These are phyloP conservation scores for Nicotiana paniculata DNA, from an alignment of 257 asterid species.

Conservation along the genomic window DNA sequence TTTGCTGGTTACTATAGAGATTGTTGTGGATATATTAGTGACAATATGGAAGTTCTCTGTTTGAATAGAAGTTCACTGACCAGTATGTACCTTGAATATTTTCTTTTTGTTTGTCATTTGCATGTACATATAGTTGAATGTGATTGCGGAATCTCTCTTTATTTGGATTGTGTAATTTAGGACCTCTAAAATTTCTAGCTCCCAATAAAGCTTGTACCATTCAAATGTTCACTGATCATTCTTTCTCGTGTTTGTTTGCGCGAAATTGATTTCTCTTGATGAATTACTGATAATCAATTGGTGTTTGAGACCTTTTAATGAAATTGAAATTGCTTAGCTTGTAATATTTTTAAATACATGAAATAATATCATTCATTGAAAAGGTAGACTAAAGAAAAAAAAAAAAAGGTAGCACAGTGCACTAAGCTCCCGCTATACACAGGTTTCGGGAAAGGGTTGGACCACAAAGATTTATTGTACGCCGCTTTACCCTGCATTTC, in stretches of 20 bases:
- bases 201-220: background rate
- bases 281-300: background rate
- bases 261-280: background rate
- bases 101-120: background rate
- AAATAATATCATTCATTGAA: too few species aligned
- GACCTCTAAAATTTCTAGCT: background rate
- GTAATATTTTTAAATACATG: too few species aligned
- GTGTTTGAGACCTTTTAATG: background rate
- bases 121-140: conserved; percentile 5
- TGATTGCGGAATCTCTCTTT: background rate
- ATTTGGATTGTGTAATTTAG: background rate
- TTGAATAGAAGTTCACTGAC: conserved; percentile 1
- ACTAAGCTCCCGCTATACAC: too few species aligned
- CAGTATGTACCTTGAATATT: background rate
- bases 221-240: background rate
- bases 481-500: too few species aligned
- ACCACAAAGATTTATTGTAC: too few species aligned
- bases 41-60: background rate
- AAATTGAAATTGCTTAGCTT: too few species aligned
- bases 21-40: conserved; percentile 10
- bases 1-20: background rate
- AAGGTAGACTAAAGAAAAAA: too few species aligned
- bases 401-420: too few species aligned
- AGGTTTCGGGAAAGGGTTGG: too few species aligned
- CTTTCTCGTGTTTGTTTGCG: background rate